Evolutionary conservation across 148 eudicot species (phyloP), one percentile per base, ranked within the genome.

Genomic region (Nepenthes gracilis): DNA sequence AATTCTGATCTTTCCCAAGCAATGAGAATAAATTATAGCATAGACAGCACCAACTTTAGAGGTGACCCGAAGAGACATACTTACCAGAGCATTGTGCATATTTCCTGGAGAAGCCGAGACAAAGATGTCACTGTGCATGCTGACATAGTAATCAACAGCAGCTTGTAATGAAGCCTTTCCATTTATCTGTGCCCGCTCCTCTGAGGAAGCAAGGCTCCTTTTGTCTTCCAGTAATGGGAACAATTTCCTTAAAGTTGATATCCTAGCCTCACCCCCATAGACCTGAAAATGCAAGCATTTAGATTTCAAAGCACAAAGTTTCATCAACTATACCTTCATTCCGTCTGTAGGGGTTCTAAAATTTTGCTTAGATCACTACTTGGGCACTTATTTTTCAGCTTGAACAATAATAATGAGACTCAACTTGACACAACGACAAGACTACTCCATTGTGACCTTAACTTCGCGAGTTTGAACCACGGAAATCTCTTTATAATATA

Each of bases 41-140:
- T 23, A 23, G 23, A 23, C 0, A 23, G 23, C 23, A 23, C 23
- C 15, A 49, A 0, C 53, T 2, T 49, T 49, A 49, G 11, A 5
- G 6, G 15, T 11, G 13, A 49, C 15, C 53, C 6, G 1, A 40
- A 40, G 45, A n/a, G n/a, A 49, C n/a, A 49, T 33, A 58, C 84
- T 78, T 78, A 93, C 99, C 92, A 93, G 78, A 38, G 99, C 99
- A 75, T 93, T 93, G 74, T 93, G 99, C 99, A 93, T 93, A 74
- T 93, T 93, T 55, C 99, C 99, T 0, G 99, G 99, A 14, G 99
- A 93, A 60, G 99, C 99, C 60, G 99, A 93, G 66, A 93, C 70
- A 77, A 93, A 93, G 62, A 93, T 83, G 69, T 93, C 96, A 65
- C 99, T 93, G 65, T 84, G 83, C 87, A 93, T 86, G 80, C 99